Evolutionary conservation across 257 asterid genomes (phyloP), one percentile per base, ranked within the genome.

Genomic region (Solanum rostratum): DNA sequence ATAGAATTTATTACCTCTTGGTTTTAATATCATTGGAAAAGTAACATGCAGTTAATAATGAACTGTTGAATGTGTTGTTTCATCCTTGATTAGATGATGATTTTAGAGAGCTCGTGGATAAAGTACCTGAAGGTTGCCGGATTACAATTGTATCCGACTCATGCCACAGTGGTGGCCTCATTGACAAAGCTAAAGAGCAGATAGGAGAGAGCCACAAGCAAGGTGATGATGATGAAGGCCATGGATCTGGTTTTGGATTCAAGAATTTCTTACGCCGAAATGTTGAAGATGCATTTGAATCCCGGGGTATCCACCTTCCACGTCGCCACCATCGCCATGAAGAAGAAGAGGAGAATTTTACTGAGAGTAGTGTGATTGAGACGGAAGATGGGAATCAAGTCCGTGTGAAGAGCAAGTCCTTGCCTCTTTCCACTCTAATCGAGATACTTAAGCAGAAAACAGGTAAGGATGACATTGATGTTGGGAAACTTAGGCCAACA

Each of bases 101-200:
- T 90, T 92, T 96, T 84, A 92, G 98, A 90, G 99, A 94, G n/a
- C 83, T 96, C 89, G 99, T 94, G 65, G 99, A 93, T 85, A 85
- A 88, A 86, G 93, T 96, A 10, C 98, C 98, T 1, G 90, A 92
- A n/a, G 98, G 96, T 65, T 94, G 98, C 90, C 90, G 85, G 85
- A 87, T 96, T 87, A 96, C 99, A 37, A 88, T 96, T 15, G 98
- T 96, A n/a, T 96, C 99, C 0, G 99, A 96, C 85, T 96, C 98
- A 16, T 96, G 99, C 85, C 99, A 96, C 91, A 96, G 98, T 22
- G 99, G 98, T 1, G 98, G 99, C 63, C 93, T 96, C 33, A 93
- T 96, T 13, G 98, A 93, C 55, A 97, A 92, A 85, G 94, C 97
- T 78, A 96, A 96, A 88, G 99, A 96, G 87, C 99, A 95, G 89